Percentiles rank a stretch among this genome's conserved stretches.
Conservation (phyloP, 2,329 filamentous ascomycete species). For the Atkinsonella hypoxylon region DNA sequence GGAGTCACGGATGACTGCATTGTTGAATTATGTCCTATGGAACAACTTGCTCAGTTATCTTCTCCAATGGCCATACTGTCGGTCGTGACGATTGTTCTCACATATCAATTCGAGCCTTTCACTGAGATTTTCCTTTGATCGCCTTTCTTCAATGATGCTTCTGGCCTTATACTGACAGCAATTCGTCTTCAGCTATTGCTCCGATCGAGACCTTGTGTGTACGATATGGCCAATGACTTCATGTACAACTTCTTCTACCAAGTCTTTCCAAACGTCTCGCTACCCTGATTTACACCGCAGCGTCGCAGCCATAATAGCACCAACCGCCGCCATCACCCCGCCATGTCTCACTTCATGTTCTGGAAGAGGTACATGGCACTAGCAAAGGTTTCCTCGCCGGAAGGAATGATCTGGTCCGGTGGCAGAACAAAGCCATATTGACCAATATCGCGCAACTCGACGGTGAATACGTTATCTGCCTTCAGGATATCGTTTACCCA, state of each 20-base stretch:
- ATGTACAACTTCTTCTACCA: not conserved
- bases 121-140: not conserved
- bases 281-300: not conserved
- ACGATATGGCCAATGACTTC: not conserved
- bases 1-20: not conserved
- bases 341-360: slow-evolving; percentile 22
- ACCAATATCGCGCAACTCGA: slow-evolving; percentile 26
- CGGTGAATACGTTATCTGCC: slow-evolving; percentile 28
- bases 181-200: not conserved
- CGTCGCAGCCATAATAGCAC: not conserved
- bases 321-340: not conserved
- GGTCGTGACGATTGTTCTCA: not conserved
- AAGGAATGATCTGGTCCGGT: slow-evolving; percentile 29
- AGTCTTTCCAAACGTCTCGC: not conserved
- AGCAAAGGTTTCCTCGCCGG: slow-evolving; percentile 30
- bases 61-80: not conserved
- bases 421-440: slow-evolving; percentile 31
- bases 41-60: not conserved
- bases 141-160: not conserved
- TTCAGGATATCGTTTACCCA: slow-evolving; percentile 30
- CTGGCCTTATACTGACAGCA: not conserved
- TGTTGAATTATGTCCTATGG: not conserved
- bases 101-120: not conserved
- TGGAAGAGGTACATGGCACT: slow-evolving; percentile 47
- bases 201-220: not conserved